Percentiles rank a stretch among this genome's conserved stretches.
These are phyloP conservation scores for Aspergillus egyptiacus DNA, from an alignment of 495 filamentous ascomycete genomes.

Conservation along the genomic window DNA sequence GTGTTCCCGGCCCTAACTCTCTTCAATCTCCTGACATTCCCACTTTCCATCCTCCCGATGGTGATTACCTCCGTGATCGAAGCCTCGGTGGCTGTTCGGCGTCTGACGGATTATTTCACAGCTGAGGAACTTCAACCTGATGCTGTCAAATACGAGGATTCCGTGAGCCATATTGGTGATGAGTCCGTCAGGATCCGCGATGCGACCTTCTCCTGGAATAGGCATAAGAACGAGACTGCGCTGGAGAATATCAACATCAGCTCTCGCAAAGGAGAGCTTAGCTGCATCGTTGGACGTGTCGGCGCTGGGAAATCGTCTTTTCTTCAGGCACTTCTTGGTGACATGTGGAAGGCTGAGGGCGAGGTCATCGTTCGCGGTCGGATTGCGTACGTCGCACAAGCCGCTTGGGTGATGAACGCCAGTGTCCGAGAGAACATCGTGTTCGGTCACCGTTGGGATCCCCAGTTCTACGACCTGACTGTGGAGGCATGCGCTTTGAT, in stretches of 20 bases:
- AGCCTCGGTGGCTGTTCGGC: constrained; percentile 83
- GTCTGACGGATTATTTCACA: constrained; percentile 77
- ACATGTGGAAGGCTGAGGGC: constrained; percentile 84
- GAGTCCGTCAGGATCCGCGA: constrained; percentile 78
- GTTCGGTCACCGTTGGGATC: constrained; percentile 94
- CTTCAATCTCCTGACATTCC: constrained; percentile 93
- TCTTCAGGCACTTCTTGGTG: constrained; percentile 78
- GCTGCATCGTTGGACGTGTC: constrained; percentile 91
- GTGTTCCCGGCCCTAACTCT: constrained; percentile 91
- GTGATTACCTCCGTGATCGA: constrained; percentile 96
- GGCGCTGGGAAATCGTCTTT: constrained; percentile 93
- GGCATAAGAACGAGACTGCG: constrained; percentile 54
- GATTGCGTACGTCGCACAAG: constrained; percentile 86
- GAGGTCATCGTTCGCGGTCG: constrained; percentile 75
- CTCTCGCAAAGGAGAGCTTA: constrained; percentile 83
- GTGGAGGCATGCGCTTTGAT: constrained; percentile 87
- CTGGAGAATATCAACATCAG: constrained; percentile 78
- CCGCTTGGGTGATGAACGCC: constrained; percentile 96
- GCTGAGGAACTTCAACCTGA: constrained; percentile 88
- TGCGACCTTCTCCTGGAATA: constrained; percentile 93
- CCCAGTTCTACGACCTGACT: constrained; percentile 88
- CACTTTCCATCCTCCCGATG: constrained; percentile 90
- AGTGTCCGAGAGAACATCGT: constrained; percentile 95
- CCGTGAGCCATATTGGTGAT: constrained; percentile 68
- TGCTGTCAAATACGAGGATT: constrained; percentile 63